Percentiles rank a stretch among this genome's conserved stretches.
Conservation (phyloP, 495 filamentous ascomycete species). For the Trichocladium antarcticum region DNA sequence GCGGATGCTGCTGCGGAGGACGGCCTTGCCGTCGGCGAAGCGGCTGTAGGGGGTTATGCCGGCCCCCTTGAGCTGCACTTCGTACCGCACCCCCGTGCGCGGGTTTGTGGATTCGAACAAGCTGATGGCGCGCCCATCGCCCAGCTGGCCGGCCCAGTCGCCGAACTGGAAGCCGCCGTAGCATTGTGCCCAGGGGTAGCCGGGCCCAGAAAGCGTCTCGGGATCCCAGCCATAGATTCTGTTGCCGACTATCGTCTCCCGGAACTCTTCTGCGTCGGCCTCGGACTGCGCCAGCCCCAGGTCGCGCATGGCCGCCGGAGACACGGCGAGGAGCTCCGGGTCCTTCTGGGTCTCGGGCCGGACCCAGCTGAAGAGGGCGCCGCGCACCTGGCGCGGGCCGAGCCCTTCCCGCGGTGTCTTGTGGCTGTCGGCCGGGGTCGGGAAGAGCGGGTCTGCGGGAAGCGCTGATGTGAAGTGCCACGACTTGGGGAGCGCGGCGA, state of each 20-base stretch:
- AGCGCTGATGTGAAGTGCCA: conserved; percentile 72
- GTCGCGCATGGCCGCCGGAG: conserved; percentile 62
- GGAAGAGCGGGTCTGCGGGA: conserved; percentile 66
- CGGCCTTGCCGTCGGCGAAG: conserved; percentile 95
- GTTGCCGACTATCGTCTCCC: conserved; percentile 67
- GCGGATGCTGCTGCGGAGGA: conserved; percentile 78
- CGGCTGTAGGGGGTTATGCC: conserved; percentile 88
- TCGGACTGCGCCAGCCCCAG: conserved; percentile 60
- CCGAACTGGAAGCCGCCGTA: conserved; percentile 87
- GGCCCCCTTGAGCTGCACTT: conserved; percentile 89
- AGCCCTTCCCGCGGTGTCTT: conserved; percentile 64
- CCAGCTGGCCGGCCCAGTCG: conserved; percentile 89
- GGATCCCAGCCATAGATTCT: conserved; percentile 53
- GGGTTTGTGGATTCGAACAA: conserved; percentile 85
- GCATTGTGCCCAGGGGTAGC: conserved; percentile 97
- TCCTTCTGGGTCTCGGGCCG: conserved; percentile 59
- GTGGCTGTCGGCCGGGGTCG: conserved; percentile 69
- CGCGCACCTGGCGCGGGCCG: conserved; percentile 71
- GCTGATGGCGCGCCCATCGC: conserved; percentile 88
- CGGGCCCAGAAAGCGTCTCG: conserved; percentile 48
- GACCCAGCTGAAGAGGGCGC: conserved; percentile 83
- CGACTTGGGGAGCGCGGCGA: conserved; percentile 72
- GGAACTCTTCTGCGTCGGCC: conserved; percentile 62
- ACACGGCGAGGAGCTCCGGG: conserved; percentile 70
- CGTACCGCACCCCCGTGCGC: conserved; percentile 58